Evolutionary conservation across 176 grass and related monocot genomes (phyloP).

Genomic region (Aegilops longissima): DNA sequence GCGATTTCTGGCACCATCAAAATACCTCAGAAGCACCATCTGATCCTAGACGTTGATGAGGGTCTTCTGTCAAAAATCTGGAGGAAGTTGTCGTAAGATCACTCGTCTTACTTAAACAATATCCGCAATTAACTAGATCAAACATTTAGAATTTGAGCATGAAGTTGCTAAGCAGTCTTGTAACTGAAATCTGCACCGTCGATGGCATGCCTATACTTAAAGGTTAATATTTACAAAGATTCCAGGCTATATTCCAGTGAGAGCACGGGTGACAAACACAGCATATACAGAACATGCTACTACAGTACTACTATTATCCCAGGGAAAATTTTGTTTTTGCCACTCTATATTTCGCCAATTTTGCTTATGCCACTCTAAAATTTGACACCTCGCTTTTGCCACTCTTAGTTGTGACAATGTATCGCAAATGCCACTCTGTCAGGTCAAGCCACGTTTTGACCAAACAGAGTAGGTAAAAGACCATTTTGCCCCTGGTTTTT

Average conservation of each 20-base stretch:
- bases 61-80: conserved; percentile 98
- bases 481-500: no score
- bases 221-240: not conserved
- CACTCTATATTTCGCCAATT: no score
- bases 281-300: not conserved
- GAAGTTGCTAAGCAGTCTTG: conserved; percentile 14
- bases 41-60: conserved; percentile 92
- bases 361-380: no score
- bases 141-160: conserved; percentile 30
- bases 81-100: conserved; percentile 26
- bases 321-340: no score
- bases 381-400: no score
- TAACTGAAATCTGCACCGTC: conserved; percentile 7
- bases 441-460: no score
- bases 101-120: conserved; percentile 11
- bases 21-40: conserved; percentile 93
- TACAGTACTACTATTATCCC: not conserved
- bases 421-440: no score
- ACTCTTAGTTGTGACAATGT: no score
- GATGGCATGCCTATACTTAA: conserved; percentile 1
- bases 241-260: conserved; percentile 14
- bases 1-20: conserved; percentile 22
- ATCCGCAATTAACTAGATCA: conserved; percentile 14
- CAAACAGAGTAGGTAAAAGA: no score
- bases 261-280: conserved; percentile 11